phyloP scores from a whole-genome alignment of 768 basidiomycete genomes.

The Hypholoma sublateritium region DNA sequence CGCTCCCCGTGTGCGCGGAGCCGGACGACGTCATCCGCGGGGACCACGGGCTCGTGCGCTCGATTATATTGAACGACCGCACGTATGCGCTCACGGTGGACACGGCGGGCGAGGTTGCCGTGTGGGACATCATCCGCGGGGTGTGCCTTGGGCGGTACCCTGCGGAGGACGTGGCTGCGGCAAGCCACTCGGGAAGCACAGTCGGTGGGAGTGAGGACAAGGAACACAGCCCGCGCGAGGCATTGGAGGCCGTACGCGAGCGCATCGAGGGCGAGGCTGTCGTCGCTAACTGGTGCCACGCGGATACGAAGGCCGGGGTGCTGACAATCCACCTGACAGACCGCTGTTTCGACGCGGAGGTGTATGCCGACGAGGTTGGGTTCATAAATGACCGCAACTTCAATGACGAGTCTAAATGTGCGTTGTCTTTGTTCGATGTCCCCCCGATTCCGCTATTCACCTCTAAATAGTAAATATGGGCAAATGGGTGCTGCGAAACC shows the following conservation, averaged over 20 bases:
- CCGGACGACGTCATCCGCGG: constrained; percentile 79
- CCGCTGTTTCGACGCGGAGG: constrained; percentile 90
- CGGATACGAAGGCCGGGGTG: constrained; percentile 89
- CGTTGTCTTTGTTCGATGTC: constrained; percentile 29
- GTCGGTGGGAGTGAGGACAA: constrained; percentile 39
- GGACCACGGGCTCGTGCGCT: constrained; percentile 79
- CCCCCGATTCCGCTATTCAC: background rate
- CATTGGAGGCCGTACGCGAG: constrained; percentile 84
- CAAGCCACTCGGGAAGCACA: constrained; percentile 49
- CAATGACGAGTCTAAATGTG: constrained; percentile 80
- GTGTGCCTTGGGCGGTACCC: constrained; percentile 71
- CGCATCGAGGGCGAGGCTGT: constrained; percentile 95
- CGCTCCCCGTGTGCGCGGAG: constrained; percentile 46
- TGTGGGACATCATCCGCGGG: constrained; percentile 89
- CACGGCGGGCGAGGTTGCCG: constrained; percentile 82
- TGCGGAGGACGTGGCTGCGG: constrained; percentile 63
- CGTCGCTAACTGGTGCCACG: constrained; percentile 79
- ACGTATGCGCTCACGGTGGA: constrained; percentile 90
- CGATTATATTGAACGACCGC: constrained; percentile 81
- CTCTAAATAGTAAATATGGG: constrained; percentile 76
- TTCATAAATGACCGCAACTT: constrained; percentile 58
- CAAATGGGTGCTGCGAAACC: constrained; percentile 86
- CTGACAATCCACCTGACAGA: constrained; percentile 87
- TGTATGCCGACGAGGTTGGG: constrained; percentile 91
- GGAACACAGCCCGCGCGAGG: constrained; percentile 74